Evolutionary conservation across 2,329 filamentous ascomycete genomes (phyloP), one percentile per base, ranked within the genome.

Genomic region (Ambrosiella xylebori): DNA sequence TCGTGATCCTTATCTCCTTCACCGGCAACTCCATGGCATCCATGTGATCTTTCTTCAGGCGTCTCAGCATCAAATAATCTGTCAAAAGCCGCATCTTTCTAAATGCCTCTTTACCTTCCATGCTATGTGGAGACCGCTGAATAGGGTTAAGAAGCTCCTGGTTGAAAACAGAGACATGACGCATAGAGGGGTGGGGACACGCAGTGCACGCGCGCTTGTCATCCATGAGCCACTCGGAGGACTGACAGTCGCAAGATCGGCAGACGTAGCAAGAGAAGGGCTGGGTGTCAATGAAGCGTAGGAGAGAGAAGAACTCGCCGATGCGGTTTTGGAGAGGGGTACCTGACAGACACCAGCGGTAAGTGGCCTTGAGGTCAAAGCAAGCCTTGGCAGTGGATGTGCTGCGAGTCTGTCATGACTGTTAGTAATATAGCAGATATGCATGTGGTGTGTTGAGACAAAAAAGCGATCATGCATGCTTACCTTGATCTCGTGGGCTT

Each of bases 301-400:
- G 76, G 19, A 97, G 74, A 0, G 91, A 97, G 71, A 97, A 96
- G 69, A 96, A 94, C 68, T 97, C 91, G 65, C 93, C 91, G 63
- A 97, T 97, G 57, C 91, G 85, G 66, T 97, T 98, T 69, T 98
- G 93, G 1, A 98, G 81, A 0, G 93, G 93, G 1, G 93, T 98
- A 7, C 93, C 93, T 13, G 87, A 93, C 60, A 98, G 75, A 67
- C 93, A 98, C 88, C 93, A 97, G 65, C 94, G 94, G 71, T 93
- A 95, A 15, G 79, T 82, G 15, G 86, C 86, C 61, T 89, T 84
- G 47, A 98, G 74, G 1, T 90, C 89, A 67, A 97, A 97, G 68
- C 91, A 97, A 45, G 93, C 91, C 69, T 88, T 95, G 19, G 93
- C 93, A 11, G 93, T 93, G 72, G 90, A 88, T 7, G 90, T 95